A percentile compares a stretch with the other conserved stretches of the same genome.
phyloP scores from a whole-genome alignment of 176 grass and related monocot genomes.

The Sorghum bicolor region DNA sequence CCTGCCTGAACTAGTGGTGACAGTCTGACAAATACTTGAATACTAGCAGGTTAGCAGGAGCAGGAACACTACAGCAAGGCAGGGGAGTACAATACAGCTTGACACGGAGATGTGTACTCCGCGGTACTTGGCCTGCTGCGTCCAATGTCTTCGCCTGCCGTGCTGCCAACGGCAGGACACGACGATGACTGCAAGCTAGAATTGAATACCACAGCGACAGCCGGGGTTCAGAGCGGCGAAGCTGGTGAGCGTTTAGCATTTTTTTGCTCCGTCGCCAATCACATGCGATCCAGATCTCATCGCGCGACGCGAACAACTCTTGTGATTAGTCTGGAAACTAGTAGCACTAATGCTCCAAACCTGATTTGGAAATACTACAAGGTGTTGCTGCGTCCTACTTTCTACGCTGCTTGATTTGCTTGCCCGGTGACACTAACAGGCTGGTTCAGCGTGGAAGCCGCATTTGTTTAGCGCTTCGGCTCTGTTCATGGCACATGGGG shows the following conservation, averaged over 20 bases:
- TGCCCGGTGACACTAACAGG: slow-evolving; percentile 7
- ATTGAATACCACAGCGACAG: slow-evolving; percentile 2
- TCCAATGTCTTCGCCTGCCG: not conserved
- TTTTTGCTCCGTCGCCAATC: not conserved
- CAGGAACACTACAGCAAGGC: not conserved
- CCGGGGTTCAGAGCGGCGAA: not conserved
- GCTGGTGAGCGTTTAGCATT: not conserved
- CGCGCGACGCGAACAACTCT: not conserved
- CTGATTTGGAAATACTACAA: not conserved
- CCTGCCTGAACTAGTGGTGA: not conserved
- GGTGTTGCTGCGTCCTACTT: not conserved
- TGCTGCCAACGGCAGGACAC: not conserved
- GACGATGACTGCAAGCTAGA: not conserved
- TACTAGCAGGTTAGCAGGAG: not conserved
- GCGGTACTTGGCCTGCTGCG: not conserved
- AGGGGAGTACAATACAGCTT: not conserved
- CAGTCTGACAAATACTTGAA: not conserved
- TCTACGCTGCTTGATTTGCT: not conserved
- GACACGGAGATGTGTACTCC: not conserved
- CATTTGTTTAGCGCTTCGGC: slow-evolving; percentile 4
- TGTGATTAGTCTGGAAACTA: not conserved
- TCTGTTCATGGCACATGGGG: slow-evolving; percentile 19
- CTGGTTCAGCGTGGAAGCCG: slow-evolving; percentile 18
- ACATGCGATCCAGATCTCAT: slow-evolving; percentile 31
- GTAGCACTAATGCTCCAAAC: not conserved